Base-by-base conservation (phyloP, 2,329 filamentous ascomycete species). In the Colletotrichum tofieldiae region DNA sequence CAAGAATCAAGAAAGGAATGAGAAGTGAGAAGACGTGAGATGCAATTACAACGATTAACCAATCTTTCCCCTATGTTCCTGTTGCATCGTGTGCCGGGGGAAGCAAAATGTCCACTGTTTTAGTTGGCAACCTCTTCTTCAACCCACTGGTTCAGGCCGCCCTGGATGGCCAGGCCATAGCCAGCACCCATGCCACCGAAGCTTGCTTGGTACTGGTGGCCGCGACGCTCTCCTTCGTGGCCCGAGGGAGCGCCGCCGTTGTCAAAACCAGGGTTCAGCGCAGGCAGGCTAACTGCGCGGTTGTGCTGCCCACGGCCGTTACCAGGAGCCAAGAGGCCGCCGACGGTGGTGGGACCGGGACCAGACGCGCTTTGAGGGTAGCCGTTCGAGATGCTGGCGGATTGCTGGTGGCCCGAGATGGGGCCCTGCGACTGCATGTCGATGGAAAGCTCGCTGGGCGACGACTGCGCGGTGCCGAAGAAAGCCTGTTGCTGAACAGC, bases 231-330 rank as follows among this genome's bases (percentile, higher is more conserved):
- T 49, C 86, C 86, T 35, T 88, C 87, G 64, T 82, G 81, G 23
- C 77, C 77, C 6, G 81, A 84, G 43, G 81, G 81, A 73, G 82
- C 83, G 20, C 85, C 86, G 54, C 88, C 88, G 65, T 91, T 91
- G 81, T 91, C 89, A 66, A 91, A 90, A 20, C 88, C 89, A 23
- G 90, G 89, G 0, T 89, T 90, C 65, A 93, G 87, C 6, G 89
- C 90, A 1, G 96, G 96, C 78, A 99, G 86, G 80, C 95, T 98
- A 72, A 98, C 94, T 43, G 96, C 95, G 47, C 96, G 92, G 78
- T 91, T 96, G 82, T 92, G 90, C 74, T 89, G 89, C 41, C 87
- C 85, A 43, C 90, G 87, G 18, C 84, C 80, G 66, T 90, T 92
- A 63, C 90, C 90, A 2, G 94, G 93, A 3, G 93, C 93, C 62